These are phyloP conservation scores for Penicillium decumbens DNA, from an alignment of 2,329 filamentous ascomycete genomes.

Conservation along the genomic window DNA sequence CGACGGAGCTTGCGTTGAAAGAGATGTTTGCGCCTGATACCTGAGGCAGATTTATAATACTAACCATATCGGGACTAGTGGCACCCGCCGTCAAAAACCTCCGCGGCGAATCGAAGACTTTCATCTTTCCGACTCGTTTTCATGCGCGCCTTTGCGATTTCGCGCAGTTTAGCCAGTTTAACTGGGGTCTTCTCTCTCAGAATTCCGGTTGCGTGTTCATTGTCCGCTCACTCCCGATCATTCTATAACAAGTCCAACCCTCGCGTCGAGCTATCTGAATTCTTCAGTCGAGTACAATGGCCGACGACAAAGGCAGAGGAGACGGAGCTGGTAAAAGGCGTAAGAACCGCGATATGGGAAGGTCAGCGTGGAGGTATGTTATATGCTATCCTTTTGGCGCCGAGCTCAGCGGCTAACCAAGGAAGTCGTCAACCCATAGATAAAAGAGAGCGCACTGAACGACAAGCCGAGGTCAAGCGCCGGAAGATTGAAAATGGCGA, in stretches of 20 bases:
- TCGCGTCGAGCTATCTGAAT: slow-evolving; percentile 14
- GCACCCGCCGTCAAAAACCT: slow-evolving; percentile 2
- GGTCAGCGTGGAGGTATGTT: slow-evolving; percentile 60
- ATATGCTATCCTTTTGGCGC: neutral
- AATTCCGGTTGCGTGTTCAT: neutral
- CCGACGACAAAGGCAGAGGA: slow-evolving; percentile 31
- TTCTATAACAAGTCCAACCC: slow-evolving; percentile 2
- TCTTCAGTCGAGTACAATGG: slow-evolving; percentile 28
- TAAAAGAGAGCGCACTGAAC: slow-evolving; percentile 50
- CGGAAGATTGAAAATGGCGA: slow-evolving; percentile 49
- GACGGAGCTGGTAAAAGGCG: slow-evolving; percentile 39
- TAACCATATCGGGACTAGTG: slow-evolving; percentile 7
- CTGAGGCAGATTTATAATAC: neutral
- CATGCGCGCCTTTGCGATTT: slow-evolving; percentile 23
- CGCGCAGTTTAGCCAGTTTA: slow-evolving; percentile 17
- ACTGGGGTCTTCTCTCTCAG: slow-evolving; percentile 6
- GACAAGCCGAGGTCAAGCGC: slow-evolving; percentile 53
- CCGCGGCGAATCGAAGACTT: slow-evolving; percentile 4
- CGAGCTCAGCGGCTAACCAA: slow-evolving; percentile 44
- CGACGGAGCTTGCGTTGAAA: neutral
- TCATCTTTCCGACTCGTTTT: slow-evolving; percentile 7
- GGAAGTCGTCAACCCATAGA: slow-evolving; percentile 50
- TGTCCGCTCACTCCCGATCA: neutral
- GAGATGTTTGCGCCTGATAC: slow-evolving; percentile 14
- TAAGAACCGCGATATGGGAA: slow-evolving; percentile 64